Evolutionary conservation across 805 yeast species (phyloP), one percentile per base, ranked within the genome.

Genomic region (Candida oleophila): DNA sequence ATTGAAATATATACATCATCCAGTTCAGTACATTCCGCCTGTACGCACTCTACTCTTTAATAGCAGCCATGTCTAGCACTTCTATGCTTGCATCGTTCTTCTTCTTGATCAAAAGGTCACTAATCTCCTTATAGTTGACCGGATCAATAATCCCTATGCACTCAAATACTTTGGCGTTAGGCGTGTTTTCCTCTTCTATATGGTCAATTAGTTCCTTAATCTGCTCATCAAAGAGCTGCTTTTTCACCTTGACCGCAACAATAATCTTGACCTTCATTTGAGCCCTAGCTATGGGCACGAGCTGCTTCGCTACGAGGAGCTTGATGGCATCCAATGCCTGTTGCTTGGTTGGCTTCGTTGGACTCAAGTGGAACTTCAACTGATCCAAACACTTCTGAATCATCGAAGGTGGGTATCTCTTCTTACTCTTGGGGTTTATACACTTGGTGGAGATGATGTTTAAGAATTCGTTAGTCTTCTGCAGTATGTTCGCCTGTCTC

Each of bases 281-380:
- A 0, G 98, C 98, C 54, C 99, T 77, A 0, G 89, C 96, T 47
- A 94, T 91, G 8, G 98, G 98, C 22, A 94, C 85, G 28, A 90
- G 71, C 65, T 94, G 98, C 53, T 81, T 78, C 28, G 83, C 78
- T 3, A 88, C 84, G 42, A 94, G 70, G 43, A 86, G 62, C 59
- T 81, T 87, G 53, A 94, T 91, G 3, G 96, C 97, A 46, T 94
- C 98, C 40, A 94, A 68, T 0, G 98, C 97, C 63, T 90, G 97
- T 11, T 78, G 75, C 65, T 94, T 94, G 22, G 96, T 87, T 4
- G 88, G 77, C 54, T 85, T 86, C 43, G 77, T 78, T 19, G 91
- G 77, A 16, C 81, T 81, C 53, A 88, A 77, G 61, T 89, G 90
- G 65, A 87, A 89, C 53, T 89, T 91, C 44, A 90, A 65, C 55